Percentiles rank a stretch among this genome's conserved stretches.
Evolutionary conservation across 805 yeast species (phyloP).

Genomic region (Ogataea dorogensis): DNA sequence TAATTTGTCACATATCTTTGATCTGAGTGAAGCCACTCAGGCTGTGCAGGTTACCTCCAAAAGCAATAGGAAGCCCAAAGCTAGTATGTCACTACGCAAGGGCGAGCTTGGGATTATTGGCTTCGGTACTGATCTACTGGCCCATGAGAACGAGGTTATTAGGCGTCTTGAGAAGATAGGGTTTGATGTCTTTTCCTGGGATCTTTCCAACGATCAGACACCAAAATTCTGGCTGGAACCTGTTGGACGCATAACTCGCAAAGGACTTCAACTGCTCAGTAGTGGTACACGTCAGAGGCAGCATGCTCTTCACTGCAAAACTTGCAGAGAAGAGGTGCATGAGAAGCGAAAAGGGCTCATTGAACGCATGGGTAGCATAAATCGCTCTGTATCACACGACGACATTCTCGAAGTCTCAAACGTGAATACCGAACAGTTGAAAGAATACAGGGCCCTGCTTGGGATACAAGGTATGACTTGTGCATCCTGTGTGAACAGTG

Average conservation of each 20-base stretch:
- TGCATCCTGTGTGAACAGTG: conserved; percentile 50
- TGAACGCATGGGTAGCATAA: conserved; percentile 1
- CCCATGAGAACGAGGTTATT: conserved; percentile 28
- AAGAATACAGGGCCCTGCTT: conserved; percentile 48
- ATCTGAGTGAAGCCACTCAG: conserved; percentile 19
- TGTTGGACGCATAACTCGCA: conserved; percentile 14
- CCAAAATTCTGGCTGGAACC: conserved; percentile 17
- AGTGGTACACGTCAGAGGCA: conserved; percentile 16
- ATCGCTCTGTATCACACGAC: conserved; percentile 15
- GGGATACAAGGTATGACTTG: conserved; percentile 70
- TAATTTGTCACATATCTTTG: conserved; percentile 28
- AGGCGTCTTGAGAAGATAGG: conserved; percentile 36
- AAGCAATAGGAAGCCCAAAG: conserved; percentile 15
- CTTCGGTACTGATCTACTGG: conserved; percentile 16
- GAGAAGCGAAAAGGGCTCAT: conserved; percentile 10
- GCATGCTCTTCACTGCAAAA: conserved; percentile 43
- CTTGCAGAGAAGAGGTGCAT: conserved; percentile 36
- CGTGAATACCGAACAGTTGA: conserved; percentile 20
- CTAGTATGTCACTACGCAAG: conserved; percentile 23
- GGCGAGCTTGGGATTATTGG: conserved; percentile 33
- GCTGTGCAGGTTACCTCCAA: conserved; percentile 6
- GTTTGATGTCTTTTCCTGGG: conserved; percentile 32
- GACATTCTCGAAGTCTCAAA: conserved; percentile 28
- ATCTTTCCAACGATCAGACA: conserved; percentile 10
- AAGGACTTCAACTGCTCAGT: conserved; percentile 12